Evolutionary conservation across 225 moss, liverwort and hornwort species (phyloP), one percentile per base, ranked within the genome.

Genomic region (Lunularia cruciata): DNA sequence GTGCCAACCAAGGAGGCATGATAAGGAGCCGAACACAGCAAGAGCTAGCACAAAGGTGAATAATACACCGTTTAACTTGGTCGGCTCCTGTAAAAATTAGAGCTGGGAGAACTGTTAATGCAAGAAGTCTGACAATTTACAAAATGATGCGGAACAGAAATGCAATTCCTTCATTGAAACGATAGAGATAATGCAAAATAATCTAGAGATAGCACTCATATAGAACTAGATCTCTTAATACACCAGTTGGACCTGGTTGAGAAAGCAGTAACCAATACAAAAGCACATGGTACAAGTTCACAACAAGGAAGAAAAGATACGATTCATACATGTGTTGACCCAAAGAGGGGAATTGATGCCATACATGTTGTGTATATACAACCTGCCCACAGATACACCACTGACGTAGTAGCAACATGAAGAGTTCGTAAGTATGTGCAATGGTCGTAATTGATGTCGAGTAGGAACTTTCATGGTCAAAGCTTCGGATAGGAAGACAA

Each of bases 1-100:
- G 80, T 92, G 92, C 92, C 92, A 92, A 36, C 88, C 85, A 40
- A 92, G 88, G n/a, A 92, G 87, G 71, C 86, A 82, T 5, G 90
- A 60, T 46, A 92, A 70, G 30, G 92, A 92, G 35, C 81, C 59
- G 4, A 88, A 77, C 40, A 92, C 90, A 68, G 92, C 86, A 75
- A 92, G 63, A 54, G 92, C 86, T 15, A 92, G 88, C 68, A 92
- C 81, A 73, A 92, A 90, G 0, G 92, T 63, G 63, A 92, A 92
- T 16, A 92, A 77, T 18, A 92, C 75, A 61, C 83, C 86, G 48
- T 85, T 76, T n/a, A 67, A 69, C 26, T 78, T 63, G 27, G 48
- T 39, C 3, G 75, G n/a, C 46, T 76, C 76, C 80, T 81, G 80
- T 13, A 25, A 39, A 69, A 31, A 67, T 9, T 40, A 32, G 59